phyloP scores from a whole-genome alignment of 2,329 filamentous ascomycete genomes.

The Chaetomiaceae sp. region DNA sequence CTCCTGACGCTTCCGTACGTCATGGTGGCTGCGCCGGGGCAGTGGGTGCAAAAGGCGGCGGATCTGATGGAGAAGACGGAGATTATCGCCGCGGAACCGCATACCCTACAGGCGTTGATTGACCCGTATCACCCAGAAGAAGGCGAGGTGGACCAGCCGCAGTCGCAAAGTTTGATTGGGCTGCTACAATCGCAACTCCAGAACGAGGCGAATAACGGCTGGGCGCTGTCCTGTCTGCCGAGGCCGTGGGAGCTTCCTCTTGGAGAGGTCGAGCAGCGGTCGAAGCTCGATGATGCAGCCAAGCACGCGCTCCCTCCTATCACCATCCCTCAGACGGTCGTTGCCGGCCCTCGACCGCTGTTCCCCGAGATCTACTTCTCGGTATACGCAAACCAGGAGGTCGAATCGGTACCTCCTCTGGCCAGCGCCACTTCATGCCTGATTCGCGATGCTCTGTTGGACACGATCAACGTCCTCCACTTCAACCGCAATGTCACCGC shows the following conservation, averaged over 20 bases:
- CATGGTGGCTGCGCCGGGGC: slow-evolving; percentile 66
- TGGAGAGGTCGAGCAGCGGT: slow-evolving; percentile 56
- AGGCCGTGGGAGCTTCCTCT: slow-evolving; percentile 62
- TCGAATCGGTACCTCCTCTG: slow-evolving; percentile 79
- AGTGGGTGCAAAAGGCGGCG: slow-evolving; percentile 67
- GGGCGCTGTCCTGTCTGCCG: slow-evolving; percentile 68
- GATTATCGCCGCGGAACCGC: slow-evolving; percentile 84
- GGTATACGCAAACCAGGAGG: slow-evolving; percentile 80
- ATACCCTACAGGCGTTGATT: slow-evolving; percentile 78
- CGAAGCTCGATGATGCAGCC: slow-evolving; percentile 54
- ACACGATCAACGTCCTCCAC: slow-evolving; percentile 91
- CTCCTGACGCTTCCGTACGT: slow-evolving; percentile 90
- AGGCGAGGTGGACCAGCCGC: slow-evolving; percentile 58
- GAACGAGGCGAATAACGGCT: slow-evolving; percentile 66
- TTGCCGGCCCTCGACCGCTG: slow-evolving; percentile 67
- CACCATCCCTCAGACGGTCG: slow-evolving; percentile 68
- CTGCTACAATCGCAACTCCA: slow-evolving; percentile 84
- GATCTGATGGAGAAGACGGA: slow-evolving; percentile 90
- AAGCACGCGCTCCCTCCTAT: slow-evolving; percentile 79
- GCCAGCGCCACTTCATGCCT: slow-evolving; percentile 74
- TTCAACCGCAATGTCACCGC: slow-evolving; percentile 87
- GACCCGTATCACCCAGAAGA: slow-evolving; percentile 73
- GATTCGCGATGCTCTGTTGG: slow-evolving; percentile 77
- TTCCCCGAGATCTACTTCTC: slow-evolving; percentile 95
- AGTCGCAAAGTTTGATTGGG: slow-evolving; percentile 66